A percentile compares a stretch with the other conserved stretches of the same genome.
Conservation (phyloP, 1,284 basidiomycete genomes). For the Ceratobasidium sp. region DNA sequence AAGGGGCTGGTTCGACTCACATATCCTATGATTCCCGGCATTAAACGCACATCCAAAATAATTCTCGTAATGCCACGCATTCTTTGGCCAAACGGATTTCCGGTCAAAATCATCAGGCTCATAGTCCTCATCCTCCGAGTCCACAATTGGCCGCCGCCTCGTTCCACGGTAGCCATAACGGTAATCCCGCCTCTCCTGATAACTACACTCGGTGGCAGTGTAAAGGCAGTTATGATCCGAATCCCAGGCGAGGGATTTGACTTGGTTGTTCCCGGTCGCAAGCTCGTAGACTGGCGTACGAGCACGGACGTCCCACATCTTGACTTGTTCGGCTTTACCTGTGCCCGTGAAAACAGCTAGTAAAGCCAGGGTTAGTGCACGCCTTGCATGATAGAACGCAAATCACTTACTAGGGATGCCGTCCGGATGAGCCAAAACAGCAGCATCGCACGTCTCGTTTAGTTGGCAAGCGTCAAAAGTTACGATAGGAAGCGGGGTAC, state of each 20-base stretch:
- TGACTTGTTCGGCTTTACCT: conserved; percentile 14
- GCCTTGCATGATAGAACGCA: neutral
- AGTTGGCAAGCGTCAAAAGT: conserved; percentile 24
- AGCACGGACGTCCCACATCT: conserved; percentile 41
- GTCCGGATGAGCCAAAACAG: conserved; percentile 16
- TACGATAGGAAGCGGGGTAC: conserved; percentile 24
- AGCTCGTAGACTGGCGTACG: conserved; percentile 37
- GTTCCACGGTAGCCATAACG: conserved; percentile 35
- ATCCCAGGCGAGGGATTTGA: conserved; percentile 37
- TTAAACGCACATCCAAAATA: conserved; percentile 41
- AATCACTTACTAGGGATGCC: conserved; percentile 27
- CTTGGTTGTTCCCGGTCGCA: conserved; percentile 41
- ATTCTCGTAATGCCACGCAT: conserved; percentile 37
- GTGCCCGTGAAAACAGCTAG: conserved; percentile 34
- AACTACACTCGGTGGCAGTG: conserved; percentile 34
- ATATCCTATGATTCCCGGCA: conserved; percentile 26
- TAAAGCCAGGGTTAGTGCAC: neutral
- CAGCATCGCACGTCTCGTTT: neutral
- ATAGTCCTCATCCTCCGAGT: conserved; percentile 27
- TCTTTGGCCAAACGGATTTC: conserved; percentile 24
- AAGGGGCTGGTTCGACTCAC: neutral
- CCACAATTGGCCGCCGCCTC: conserved; percentile 29
- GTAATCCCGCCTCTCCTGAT: conserved; percentile 26
- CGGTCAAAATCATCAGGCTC: conserved; percentile 32
- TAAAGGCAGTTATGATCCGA: conserved; percentile 13